A percentile compares a stretch with the other conserved stretches of the same genome.
phyloP scores from a whole-genome alignment of 345 rosid species.

The Ailanthus altissimus region DNA sequence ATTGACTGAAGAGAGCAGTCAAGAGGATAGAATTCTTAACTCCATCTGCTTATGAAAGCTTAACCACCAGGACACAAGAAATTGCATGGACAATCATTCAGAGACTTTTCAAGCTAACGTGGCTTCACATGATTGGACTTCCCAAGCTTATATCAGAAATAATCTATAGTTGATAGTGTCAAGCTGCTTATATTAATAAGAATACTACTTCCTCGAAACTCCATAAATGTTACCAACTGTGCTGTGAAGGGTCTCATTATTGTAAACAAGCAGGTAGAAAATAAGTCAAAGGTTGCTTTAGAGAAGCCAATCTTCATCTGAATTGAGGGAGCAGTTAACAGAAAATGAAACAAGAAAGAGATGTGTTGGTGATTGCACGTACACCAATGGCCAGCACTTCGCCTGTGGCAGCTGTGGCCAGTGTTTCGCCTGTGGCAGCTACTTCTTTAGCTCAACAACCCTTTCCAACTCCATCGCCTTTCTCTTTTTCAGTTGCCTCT shows the following conservation, averaged over 20 bases:
- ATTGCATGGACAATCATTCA: too few relatives aligned
- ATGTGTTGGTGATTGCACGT: conserved; percentile 31
- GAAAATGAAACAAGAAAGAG: conserved; percentile 34
- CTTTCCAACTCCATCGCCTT: conserved; percentile 64
- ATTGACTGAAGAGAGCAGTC: conserved; percentile 13
- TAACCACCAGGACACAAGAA: background rate
- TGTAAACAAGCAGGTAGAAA: background rate
- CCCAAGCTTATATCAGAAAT: background rate
- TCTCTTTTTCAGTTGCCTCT: conserved; percentile 52
- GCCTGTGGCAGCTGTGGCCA: conserved; percentile 39
- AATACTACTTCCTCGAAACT: conserved; percentile 24
- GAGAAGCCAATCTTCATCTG: background rate
- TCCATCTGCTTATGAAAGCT: conserved; percentile 9
- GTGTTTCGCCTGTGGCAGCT: conserved; percentile 37
- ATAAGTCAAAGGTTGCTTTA: background rate
- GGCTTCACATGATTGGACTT: too few relatives aligned
- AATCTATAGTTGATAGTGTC: background rate
- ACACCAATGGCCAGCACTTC: conserved; percentile 46
- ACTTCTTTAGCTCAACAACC: conserved; percentile 33
- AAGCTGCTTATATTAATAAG: background rate
- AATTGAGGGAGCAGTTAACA: conserved; percentile 12
- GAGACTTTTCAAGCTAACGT: conserved; percentile 4
- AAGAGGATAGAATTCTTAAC: conserved; percentile 4
- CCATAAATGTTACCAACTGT: conserved; percentile 6
- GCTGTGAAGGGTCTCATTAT: background rate